phyloP scores from a whole-genome alignment of 140 eudicot genomes.

The Stevia rebaudiana region DNA sequence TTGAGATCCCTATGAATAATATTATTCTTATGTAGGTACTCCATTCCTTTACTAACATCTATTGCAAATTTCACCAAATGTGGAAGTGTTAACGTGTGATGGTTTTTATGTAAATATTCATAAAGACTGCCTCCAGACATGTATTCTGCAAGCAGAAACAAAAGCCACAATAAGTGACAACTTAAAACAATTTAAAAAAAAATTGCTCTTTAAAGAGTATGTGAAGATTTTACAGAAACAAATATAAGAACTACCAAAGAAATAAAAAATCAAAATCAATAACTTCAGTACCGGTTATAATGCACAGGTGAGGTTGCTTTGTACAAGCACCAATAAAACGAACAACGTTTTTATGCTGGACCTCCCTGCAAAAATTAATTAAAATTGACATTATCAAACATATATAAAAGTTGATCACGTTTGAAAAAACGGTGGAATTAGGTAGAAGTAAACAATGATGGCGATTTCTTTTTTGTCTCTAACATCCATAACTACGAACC shows the following conservation, averaged over 20 bases:
- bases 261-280: constrained; percentile 9
- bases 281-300: constrained; percentile 62
- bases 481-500: too few species aligned
- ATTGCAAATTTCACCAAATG: constrained; percentile 73
- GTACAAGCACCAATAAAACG: constrained; percentile 90
- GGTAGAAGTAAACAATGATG: too few species aligned
- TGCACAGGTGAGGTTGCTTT: constrained; percentile 65
- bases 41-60: constrained; percentile 91
- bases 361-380: constrained; percentile 54
- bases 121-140: constrained; percentile 92
- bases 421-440: too few species aligned
- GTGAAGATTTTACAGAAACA: background rate
- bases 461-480: too few species aligned
- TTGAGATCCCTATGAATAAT: constrained; percentile 92
- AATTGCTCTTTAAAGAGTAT: background rate
- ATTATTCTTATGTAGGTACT: constrained; percentile 67
- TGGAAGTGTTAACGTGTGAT: constrained; percentile 39
- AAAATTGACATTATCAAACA: background rate
- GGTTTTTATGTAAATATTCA: constrained; percentile 67
- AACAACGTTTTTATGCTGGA: constrained; percentile 72
- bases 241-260: background rate
- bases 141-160: constrained; percentile 51
- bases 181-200: background rate
- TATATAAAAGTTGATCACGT: too few species aligned
- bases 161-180: background rate